Evolutionary conservation across 2,329 filamentous ascomycete genomes (phyloP), one percentile per base, ranked within the genome.

Genomic region (Grosmannia huntii): DNA sequence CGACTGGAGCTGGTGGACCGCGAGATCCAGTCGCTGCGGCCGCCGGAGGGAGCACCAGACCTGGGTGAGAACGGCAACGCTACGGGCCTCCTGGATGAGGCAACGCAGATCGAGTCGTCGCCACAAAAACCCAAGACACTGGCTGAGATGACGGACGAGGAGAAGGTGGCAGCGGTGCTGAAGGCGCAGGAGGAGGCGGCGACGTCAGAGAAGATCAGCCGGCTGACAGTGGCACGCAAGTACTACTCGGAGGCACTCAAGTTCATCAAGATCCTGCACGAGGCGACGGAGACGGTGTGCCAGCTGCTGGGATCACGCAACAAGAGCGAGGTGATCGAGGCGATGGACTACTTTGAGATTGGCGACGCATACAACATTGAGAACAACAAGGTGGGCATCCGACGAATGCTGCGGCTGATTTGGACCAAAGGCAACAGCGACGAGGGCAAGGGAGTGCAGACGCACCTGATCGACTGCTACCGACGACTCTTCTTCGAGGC

Each of bases 401-500:
- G 92, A 60, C 86, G 90, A 59, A 99, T 99, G 94, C 79, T 99
- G 62, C 86, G 92, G 57, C 78, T 99, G 23, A 99, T 99, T 70
- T 99, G 94, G 94, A 99, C 94, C 63, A 99, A 99, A 73, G 92
- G 94, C 65, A 99, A 97, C 73, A 97, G 90, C 66, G 94, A 99
- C 67, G 95, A 99, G 76, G 94, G 95, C 66, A 99, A 97, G 73
- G 94, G 94, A 58, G 91, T 99, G 2, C 95, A 99, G 69, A 89
- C 88, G 2, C 94, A 99, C 71, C 79, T 99, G 33, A 96, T 99
- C 64, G 94, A 99, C 65, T 96, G 90, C 70, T 99, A 99, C 76
- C 94, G 88, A 68, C 85, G 89, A 23, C 81, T 99, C 0, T 99
- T 97, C 73, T 99, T 99, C 66, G 90, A 96, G 67, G 91, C 95